These are phyloP conservation scores for Malassezia psittaci DNA, from an alignment of 1,284 basidiomycete species.

Conservation along the genomic window DNA sequence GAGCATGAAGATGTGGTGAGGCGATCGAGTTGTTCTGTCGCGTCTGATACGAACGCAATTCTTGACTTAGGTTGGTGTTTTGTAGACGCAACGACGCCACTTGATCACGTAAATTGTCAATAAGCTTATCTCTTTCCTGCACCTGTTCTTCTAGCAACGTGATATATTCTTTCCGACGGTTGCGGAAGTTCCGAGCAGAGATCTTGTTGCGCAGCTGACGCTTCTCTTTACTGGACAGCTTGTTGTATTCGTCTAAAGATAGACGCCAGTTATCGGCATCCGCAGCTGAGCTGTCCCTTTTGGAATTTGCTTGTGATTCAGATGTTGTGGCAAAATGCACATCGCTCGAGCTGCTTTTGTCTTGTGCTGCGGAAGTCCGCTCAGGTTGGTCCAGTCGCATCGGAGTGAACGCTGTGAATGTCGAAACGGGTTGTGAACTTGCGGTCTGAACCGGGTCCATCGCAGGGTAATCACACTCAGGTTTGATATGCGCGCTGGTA, in stretches of 20 bases:
- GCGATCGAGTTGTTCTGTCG: conserved; percentile 53
- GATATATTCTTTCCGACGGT: conserved; percentile 89
- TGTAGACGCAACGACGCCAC: conserved; percentile 67
- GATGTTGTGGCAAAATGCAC: not conserved
- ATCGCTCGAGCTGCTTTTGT: too few species aligned
- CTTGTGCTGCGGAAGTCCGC: too few species aligned
- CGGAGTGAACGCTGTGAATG: conserved; percentile 11
- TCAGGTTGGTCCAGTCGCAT: conserved; percentile 18
- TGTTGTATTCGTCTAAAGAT: conserved; percentile 84
- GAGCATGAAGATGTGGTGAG: too few species aligned
- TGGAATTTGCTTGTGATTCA: not conserved
- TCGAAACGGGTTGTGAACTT: not conserved
- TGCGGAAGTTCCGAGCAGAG: conserved; percentile 83
- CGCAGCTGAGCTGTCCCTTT: not conserved
- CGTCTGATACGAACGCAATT: conserved; percentile 52
- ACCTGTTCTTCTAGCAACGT: conserved; percentile 85
- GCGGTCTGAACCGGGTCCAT: not conserved
- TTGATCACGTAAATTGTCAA: conserved; percentile 76
- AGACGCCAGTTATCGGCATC: conserved; percentile 50
- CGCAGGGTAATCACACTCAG: not conserved
- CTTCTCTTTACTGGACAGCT: conserved; percentile 90
- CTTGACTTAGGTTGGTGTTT: conserved; percentile 62
- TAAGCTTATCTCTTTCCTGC: conserved; percentile 77
- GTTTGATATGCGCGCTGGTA: not conserved
- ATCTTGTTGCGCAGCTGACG: conserved; percentile 94